Conservation (phyloP, 768 basidiomycete genomes). For the Suillus subluteus region DNA sequence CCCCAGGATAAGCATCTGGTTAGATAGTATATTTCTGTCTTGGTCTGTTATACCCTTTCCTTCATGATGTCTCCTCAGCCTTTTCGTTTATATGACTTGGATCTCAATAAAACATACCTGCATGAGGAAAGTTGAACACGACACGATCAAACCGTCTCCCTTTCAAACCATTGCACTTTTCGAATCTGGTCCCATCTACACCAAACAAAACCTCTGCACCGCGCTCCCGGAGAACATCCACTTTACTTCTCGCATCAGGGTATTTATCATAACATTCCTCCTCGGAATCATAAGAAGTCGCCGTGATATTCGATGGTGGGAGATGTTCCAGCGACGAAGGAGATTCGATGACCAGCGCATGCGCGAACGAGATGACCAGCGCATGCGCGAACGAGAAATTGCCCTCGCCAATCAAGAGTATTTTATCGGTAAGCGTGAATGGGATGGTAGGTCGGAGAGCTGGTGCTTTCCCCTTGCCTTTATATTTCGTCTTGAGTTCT, state of each 20-base stretch:
- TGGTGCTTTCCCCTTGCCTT: conserved; percentile 41
- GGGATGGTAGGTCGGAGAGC: conserved; percentile 58
- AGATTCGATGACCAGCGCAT: conserved; percentile 62
- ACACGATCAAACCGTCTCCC: conserved; percentile 74
- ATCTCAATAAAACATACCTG: conserved; percentile 54
- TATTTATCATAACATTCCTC: conserved; percentile 82
- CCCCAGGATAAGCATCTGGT: conserved; percentile 81
- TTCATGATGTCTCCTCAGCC: conserved; percentile 30
- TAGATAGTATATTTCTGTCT: conserved; percentile 88
- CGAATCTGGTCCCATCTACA: conserved; percentile 83
- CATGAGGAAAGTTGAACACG: conserved; percentile 97
- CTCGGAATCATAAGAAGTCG: conserved; percentile 86
- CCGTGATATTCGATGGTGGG: conserved; percentile 69
- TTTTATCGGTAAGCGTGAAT: conserved; percentile 63
- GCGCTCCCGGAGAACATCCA: conserved; percentile 52
- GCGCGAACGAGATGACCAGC: conserved; percentile 82
- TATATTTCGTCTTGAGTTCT: conserved; percentile 47
- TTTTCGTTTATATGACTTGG: conserved; percentile 5
- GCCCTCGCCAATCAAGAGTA: conserved; percentile 88
- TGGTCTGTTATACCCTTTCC: conserved; percentile 92
- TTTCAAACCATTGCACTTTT: conserved; percentile 58
- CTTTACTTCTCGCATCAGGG: conserved; percentile 65
- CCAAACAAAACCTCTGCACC: conserved; percentile 79
- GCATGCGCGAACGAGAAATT: conserved; percentile 92
- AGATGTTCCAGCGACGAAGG: conserved; percentile 52